Base-by-base conservation (phyloP, 2,329 filamentous ascomycete genomes). In the Diaporthe aspalathi region DNA sequence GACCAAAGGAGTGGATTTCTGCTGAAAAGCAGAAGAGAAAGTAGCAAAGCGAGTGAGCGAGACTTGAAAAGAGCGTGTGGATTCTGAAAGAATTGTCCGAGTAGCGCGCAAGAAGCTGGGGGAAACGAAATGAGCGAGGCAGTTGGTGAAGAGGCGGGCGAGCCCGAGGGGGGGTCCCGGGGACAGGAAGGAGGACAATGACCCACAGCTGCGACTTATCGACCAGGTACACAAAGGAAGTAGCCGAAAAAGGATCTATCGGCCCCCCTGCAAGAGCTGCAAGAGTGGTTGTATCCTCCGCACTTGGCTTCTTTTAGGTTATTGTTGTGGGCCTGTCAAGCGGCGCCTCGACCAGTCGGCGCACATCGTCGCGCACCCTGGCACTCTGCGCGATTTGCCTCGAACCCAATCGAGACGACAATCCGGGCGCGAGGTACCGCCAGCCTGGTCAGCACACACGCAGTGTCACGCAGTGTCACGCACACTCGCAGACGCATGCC, bases 381-480 rank as follows among this genome's bases (percentile, higher is more conserved):
- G 53, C 29, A 35, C 70, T 35, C 32, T 52, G 40, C 53, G 43
- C 56, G 50, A 66, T 54, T 45, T 56, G 60, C 50, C 56, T 57
- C 22, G 35, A 67, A 67, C 70, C 67, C 52, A 70, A 72, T 67
- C 67, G 32, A 72, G 67, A 60, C 43, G 60, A 62, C 70, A 72
- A 63, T 71, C 52, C 67, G 54, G 70, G 56, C 45, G 60, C 45
- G 29, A 65, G 60, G 29, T 24, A n/a, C 43, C 60, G 29, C 60
- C 60, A 63, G 43, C 27, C 24, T 32, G 40, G 27, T 38, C 29
- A 65, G 60, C 60, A 50, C 43, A 16, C 57, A 20, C 22, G 32
- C 22, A 67, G 49, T 35, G 32, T 35, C 57, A 20, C 22, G 32
- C 22, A 67, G 49, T 35, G 32, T 35, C n/a, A n/a, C n/a, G n/a